Conservation (phyloP, 306 rosid species). For the Amphicarpaea edgeworthii region DNA sequence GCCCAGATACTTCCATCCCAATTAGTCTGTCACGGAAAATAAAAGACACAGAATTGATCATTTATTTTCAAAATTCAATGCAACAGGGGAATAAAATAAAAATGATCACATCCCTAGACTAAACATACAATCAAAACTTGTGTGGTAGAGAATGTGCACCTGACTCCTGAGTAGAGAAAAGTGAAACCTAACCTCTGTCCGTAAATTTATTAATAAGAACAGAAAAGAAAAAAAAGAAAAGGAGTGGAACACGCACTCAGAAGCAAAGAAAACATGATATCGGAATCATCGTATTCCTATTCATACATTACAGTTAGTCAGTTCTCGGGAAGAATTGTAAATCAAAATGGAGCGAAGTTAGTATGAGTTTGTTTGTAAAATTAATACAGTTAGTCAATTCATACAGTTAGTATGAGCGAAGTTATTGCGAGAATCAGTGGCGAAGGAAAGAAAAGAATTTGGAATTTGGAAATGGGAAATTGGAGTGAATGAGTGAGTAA, state of each 20-base stretch:
- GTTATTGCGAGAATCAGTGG: neutral
- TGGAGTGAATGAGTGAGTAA: too few species aligned
- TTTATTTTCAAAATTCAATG: neutral
- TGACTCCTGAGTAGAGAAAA: neutral
- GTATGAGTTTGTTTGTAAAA: too few species aligned
- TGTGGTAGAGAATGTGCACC: constrained; percentile 25
- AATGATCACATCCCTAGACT: neutral
- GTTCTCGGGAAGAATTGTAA: too few species aligned
- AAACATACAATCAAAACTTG: constrained; percentile 24
- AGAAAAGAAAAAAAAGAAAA: neutral
- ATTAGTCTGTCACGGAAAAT: constrained; percentile 29
- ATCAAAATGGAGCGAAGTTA: too few species aligned
- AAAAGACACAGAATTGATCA: constrained; percentile 15
- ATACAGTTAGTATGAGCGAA: too few species aligned
- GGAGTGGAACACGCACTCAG: neutral
- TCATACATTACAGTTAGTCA: too few species aligned
- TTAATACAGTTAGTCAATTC: too few species aligned
- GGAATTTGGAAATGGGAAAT: too few species aligned
- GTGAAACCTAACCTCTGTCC: constrained; percentile 6
- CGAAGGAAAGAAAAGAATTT: too few species aligned
- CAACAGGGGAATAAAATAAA: neutral
- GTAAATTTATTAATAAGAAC: neutral
- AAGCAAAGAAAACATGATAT: constrained; percentile 2
- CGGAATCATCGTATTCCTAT: neutral
- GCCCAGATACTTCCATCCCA: constrained; percentile 65